These are phyloP conservation scores for Puccinia coronata DNA, from an alignment of 1,284 basidiomycete genomes.

Conservation along the genomic window DNA sequence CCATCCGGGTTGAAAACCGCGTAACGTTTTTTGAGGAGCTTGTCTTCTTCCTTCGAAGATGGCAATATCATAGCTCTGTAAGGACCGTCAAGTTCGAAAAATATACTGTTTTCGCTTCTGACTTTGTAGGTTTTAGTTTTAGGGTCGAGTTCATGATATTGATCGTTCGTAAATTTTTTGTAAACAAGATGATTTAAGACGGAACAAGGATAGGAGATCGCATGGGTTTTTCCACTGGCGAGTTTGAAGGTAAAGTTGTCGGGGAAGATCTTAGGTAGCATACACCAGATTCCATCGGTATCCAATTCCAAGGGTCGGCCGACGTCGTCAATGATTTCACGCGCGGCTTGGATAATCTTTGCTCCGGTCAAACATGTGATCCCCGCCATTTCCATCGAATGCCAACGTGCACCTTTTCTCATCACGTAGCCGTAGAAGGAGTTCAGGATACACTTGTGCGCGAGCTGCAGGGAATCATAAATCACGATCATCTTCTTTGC, in stretches of 20 bases:
- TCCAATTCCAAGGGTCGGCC: constrained; percentile 96
- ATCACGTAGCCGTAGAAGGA: constrained; percentile 99
- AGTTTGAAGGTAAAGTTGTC: constrained; percentile 97
- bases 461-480: constrained; percentile 98
- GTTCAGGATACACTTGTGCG: constrained; percentile 99
- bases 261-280: constrained; percentile 96
- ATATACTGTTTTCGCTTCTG: constrained; percentile 98
- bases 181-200: constrained; percentile 99
- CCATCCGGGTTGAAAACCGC: constrained; percentile 99
- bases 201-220: constrained; percentile 97
- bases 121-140: constrained; percentile 79
- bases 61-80: constrained; percentile 99
- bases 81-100: constrained; percentile 98
- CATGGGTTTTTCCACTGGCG: constrained; percentile 79
- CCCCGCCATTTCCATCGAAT: constrained; percentile 99
- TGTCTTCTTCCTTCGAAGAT: constrained; percentile 99
- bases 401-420: constrained; percentile 99
- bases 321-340: constrained; percentile 89
- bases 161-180: constrained; percentile 92
- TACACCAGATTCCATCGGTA: constrained; percentile 99
- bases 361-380: constrained; percentile 99
- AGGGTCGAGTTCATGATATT: constrained; percentile 88
- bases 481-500: constrained; percentile 99
- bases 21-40: constrained; percentile 96
- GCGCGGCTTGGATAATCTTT: constrained; percentile 99